Evolutionary conservation across 1,284 basidiomycete genomes (phyloP).

Genomic region (Cerrena zonata): DNA sequence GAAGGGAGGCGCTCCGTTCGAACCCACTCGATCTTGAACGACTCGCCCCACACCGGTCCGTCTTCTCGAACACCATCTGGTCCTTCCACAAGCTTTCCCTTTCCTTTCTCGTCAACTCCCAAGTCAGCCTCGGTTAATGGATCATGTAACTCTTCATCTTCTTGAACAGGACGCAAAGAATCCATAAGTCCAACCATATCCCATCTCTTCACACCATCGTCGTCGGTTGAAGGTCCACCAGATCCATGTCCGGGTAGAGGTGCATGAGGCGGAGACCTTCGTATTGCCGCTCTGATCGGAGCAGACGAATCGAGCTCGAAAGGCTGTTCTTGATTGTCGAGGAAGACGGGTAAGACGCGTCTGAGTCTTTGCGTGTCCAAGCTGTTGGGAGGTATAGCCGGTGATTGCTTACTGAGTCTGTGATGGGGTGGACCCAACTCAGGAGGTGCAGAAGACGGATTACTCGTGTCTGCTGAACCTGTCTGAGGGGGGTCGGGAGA

Average conservation of each 20-base stretch:
- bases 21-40: constrained; percentile 85
- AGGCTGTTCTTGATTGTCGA: constrained; percentile 12
- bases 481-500: constrained; percentile 9
- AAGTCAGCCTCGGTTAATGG: background rate
- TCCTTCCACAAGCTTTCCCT: background rate
- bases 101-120: constrained; percentile 1
- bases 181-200: constrained; percentile 11
- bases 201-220: constrained; percentile 12
- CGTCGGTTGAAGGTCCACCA: constrained; percentile 6
- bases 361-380: constrained; percentile 27
- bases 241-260: background rate
- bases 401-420: constrained; percentile 23
- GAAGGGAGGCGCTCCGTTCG: constrained; percentile 75
- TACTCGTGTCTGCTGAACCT: constrained; percentile 2
- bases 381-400: constrained; percentile 24
- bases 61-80: constrained; percentile 24
- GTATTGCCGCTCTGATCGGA: constrained; percentile 36
- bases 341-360: constrained; percentile 4
- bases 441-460: constrained; percentile 46
- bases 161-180: constrained; percentile 17
- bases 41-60: constrained; percentile 53
- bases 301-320: constrained; percentile 41
- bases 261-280: constrained; percentile 13
- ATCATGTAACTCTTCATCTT: constrained; percentile 10
- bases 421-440: constrained; percentile 38